These are phyloP conservation scores for Aspergillus pseudonomiae DNA, from an alignment of 2,329 filamentous ascomycete species.

Conservation along the genomic window DNA sequence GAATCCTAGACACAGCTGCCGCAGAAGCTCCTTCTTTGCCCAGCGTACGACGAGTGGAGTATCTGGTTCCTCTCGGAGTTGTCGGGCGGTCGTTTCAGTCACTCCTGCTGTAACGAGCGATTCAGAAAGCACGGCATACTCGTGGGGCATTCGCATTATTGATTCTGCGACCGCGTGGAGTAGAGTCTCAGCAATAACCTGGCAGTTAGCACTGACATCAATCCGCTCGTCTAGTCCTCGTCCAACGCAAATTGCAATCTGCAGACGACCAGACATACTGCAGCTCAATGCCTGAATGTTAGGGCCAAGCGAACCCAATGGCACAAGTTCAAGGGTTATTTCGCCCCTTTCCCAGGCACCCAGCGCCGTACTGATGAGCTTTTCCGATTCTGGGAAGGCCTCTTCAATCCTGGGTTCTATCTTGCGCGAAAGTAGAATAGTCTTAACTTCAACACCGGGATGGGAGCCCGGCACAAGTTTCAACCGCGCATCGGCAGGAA, in stretches of 20 bases:
- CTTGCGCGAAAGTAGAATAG: slow-evolving; percentile 43
- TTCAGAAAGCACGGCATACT: slow-evolving; percentile 39
- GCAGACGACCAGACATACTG: slow-evolving; percentile 28
- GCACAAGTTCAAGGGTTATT: slow-evolving; percentile 39
- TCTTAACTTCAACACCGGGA: slow-evolving; percentile 50
- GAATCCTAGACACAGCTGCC: slow-evolving; percentile 53
- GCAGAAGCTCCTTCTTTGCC: slow-evolving; percentile 51
- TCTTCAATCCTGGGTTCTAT: slow-evolving; percentile 38
- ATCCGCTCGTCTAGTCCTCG: slow-evolving; percentile 33
- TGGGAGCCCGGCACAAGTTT: slow-evolving; percentile 43
- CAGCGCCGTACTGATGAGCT: slow-evolving; percentile 39
- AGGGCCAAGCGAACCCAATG: slow-evolving; percentile 35
- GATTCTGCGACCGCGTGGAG: slow-evolving; percentile 42
- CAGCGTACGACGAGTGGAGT: slow-evolving; percentile 42
- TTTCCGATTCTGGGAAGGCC: slow-evolving; percentile 49
- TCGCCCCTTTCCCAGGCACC: slow-evolving; percentile 36
- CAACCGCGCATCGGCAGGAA: slow-evolving; percentile 48
- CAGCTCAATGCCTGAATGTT: slow-evolving; percentile 41
- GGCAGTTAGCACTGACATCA: slow-evolving; percentile 40
- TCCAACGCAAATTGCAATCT: slow-evolving; percentile 37
- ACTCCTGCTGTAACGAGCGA: slow-evolving; percentile 37
- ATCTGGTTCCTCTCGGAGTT: slow-evolving; percentile 40
- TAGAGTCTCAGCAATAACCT: slow-evolving; percentile 43
- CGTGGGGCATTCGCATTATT: slow-evolving; percentile 38
- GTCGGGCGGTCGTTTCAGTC: slow-evolving; percentile 37